Evolutionary conservation across 176 grass and related monocot genomes (phyloP).

Genomic region (Avena sativa): DNA sequence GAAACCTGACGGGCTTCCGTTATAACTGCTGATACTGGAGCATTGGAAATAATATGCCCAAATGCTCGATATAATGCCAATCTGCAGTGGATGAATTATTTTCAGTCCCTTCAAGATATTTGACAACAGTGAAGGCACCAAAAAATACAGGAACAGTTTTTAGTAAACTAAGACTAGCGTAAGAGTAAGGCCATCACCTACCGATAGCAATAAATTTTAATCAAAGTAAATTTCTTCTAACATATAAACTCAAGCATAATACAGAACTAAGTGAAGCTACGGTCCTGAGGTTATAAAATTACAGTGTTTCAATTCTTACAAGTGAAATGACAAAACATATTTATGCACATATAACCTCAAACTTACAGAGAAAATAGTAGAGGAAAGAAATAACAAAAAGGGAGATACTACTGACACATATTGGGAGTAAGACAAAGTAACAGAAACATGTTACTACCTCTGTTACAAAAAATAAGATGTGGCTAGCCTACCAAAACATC

Average conservation of each 20-base stretch:
- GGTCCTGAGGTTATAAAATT: constrained; percentile 21
- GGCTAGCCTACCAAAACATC: no score
- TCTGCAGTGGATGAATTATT: constrained; percentile 49
- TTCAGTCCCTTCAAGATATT: constrained; percentile 27
- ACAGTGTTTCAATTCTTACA: neutral
- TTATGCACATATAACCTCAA: neutral
- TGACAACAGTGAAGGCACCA: constrained; percentile 19
- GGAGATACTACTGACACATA: constrained; percentile 17
- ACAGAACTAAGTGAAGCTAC: constrained; percentile 1
- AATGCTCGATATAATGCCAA: constrained; percentile 76
- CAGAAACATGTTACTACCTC: constrained; percentile 1
- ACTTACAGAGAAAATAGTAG: constrained; percentile 14
- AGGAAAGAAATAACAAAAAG: constrained; percentile 23
- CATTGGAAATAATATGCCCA: constrained; percentile 81
- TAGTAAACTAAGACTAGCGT: constrained; percentile 29
- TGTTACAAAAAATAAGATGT: no score
- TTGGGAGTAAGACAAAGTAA: constrained; percentile 10
- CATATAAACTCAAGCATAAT: neutral
- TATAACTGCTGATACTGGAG: constrained; percentile 86
- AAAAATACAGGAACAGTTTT: constrained; percentile 23
- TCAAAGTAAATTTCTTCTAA: constrained; percentile 18
- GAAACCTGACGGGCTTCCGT: constrained; percentile 77
- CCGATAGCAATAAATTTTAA: constrained; percentile 29
- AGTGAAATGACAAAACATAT: constrained; percentile 2
- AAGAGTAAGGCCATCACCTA: constrained; percentile 24